Percentiles rank a stretch among this genome's conserved stretches.
phyloP scores from a whole-genome alignment of 495 filamentous ascomycete genomes.

The Astrocystis sublimbata region DNA sequence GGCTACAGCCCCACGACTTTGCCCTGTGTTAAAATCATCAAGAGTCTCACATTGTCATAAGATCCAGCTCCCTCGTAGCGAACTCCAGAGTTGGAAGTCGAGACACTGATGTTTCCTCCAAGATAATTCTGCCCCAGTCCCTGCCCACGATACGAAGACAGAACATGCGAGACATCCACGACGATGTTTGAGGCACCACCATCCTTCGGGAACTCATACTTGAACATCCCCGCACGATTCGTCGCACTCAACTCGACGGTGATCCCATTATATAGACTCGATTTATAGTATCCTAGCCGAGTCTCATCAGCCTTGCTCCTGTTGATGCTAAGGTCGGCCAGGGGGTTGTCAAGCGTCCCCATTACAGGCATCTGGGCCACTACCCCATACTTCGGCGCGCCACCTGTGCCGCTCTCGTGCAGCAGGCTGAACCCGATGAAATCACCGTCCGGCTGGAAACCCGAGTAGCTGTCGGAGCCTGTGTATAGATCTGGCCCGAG shows the following conservation, averaged over 20 bases:
- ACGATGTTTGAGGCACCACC: conserved; percentile 53
- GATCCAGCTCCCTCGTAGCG: conserved; percentile 65
- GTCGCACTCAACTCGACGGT: conserved; percentile 62
- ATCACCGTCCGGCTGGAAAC: conserved; percentile 58
- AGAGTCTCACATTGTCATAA: conserved; percentile 62
- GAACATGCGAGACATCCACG: conserved; percentile 71
- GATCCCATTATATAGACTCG: conserved; percentile 54
- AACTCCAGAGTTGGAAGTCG: conserved; percentile 31
- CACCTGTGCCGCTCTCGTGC: conserved; percentile 75
- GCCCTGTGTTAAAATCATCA: conserved; percentile 7
- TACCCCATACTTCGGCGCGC: conserved; percentile 73
- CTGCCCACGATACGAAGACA: conserved; percentile 61
- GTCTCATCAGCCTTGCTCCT: conserved; percentile 54
- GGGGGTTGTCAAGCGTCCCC: conserved; percentile 56
- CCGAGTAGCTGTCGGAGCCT: conserved; percentile 64
- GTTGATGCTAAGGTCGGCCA: conserved; percentile 56
- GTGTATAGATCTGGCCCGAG: conserved; percentile 64
- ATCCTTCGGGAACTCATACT: conserved; percentile 58
- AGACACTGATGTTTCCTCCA: conserved; percentile 60
- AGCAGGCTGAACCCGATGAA: conserved; percentile 72
- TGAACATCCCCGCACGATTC: conserved; percentile 62
- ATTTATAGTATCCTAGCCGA: conserved; percentile 65
- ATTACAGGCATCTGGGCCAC: conserved; percentile 66
- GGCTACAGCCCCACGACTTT: neutral
- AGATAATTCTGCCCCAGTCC: conserved; percentile 66